Percentiles rank a stretch among this genome's conserved stretches.
Evolutionary conservation across 306 rosid species (phyloP).

Genomic region (Pyrus bretschneideri): DNA sequence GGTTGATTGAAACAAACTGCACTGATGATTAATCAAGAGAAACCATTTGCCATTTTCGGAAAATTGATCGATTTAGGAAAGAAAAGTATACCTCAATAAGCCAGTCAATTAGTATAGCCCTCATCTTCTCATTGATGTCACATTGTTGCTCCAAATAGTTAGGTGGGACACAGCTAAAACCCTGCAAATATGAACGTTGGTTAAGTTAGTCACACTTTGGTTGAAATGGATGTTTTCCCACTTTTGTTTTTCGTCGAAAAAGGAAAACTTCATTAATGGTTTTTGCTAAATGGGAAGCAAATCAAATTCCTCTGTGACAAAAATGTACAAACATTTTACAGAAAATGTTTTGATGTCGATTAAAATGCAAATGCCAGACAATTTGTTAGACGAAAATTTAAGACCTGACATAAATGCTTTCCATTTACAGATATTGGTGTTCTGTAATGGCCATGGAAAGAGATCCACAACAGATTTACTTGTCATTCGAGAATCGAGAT

Average conservation of each 20-base stretch:
- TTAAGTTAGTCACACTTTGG: constrained; percentile 15
- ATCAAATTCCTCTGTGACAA: not conserved
- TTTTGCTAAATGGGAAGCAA: not conserved
- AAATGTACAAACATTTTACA: not conserved
- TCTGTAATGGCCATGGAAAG: not conserved
- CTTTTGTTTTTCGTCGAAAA: not conserved
- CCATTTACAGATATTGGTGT: not conserved
- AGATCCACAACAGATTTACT: not conserved
- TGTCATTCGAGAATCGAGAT: not conserved
- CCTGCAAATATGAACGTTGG: constrained; percentile 34
- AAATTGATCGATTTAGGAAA: constrained; percentile 13
- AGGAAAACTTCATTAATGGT: not conserved
- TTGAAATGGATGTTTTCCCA: not conserved
- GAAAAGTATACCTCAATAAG: constrained; percentile 69
- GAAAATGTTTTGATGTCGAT: not conserved
- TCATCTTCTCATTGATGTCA: constrained; percentile 95
- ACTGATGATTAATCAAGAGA: not conserved
- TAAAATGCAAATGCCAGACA: not conserved
- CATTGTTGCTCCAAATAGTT: constrained; percentile 60
- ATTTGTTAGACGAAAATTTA: not conserved
- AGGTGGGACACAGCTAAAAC: constrained; percentile 51
- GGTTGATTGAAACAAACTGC: not conserved
- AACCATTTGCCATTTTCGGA: constrained; percentile 17
- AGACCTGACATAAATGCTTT: not conserved
- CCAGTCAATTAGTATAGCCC: constrained; percentile 93